These are phyloP conservation scores for Colletotrichum cereale DNA, from an alignment of 2,329 filamentous ascomycete genomes.

Conservation along the genomic window DNA sequence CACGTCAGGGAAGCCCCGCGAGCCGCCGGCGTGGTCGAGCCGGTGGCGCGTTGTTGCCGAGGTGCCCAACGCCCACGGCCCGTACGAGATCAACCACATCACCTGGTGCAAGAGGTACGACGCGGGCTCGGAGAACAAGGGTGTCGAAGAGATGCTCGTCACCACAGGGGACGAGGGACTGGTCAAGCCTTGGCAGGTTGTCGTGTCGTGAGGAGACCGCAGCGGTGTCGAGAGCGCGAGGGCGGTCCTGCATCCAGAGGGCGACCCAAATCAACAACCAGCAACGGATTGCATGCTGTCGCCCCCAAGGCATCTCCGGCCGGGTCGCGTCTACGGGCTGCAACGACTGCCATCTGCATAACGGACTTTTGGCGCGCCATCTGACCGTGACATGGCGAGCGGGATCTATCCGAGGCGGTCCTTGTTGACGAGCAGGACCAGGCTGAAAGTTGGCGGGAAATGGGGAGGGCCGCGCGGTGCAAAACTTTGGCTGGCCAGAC, in stretches of 20 bases:
- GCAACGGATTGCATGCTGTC: background rate
- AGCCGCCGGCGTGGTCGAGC: conserved; percentile 6
- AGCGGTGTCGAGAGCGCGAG: background rate
- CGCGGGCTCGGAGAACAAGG: conserved; percentile 64
- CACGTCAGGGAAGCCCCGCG: conserved; percentile 30
- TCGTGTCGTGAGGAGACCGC: conserved; percentile 38
- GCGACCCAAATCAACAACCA: background rate
- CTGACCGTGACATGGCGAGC: background rate
- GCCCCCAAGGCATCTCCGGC: background rate
- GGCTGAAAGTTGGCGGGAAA: background rate
- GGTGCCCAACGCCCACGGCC: conserved; percentile 83
- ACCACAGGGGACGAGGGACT: conserved; percentile 94
- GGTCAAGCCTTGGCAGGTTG: conserved; percentile 83
- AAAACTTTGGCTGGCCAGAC: too few species aligned
- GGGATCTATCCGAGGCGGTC: background rate
- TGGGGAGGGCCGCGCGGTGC: background rate
- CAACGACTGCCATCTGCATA: background rate
- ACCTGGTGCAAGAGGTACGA: conserved; percentile 88
- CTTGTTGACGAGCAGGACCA: background rate
- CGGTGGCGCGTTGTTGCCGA: conserved; percentile 80
- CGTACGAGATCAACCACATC: conserved; percentile 94
- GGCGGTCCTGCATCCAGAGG: background rate
- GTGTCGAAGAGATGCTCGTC: conserved; percentile 84
- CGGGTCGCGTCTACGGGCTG: background rate
- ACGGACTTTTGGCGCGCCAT: background rate